Percentiles rank a stretch among this genome's conserved stretches.
These are phyloP conservation scores for Aspergillus sclerotioniger DNA, from an alignment of 495 filamentous ascomycete species.

Conservation along the genomic window DNA sequence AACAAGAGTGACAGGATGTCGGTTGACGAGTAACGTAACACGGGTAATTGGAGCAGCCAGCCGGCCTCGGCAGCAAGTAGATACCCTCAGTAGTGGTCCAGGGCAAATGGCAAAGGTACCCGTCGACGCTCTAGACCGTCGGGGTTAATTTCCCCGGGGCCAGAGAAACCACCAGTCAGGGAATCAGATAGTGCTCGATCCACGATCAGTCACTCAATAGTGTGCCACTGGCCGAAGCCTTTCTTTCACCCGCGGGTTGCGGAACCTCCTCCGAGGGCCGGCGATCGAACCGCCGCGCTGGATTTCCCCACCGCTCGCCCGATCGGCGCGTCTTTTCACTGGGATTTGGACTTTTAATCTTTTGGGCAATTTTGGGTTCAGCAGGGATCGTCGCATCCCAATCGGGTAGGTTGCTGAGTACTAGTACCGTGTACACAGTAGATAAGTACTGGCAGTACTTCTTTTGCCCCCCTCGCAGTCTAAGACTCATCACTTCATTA, in stretches of 20 bases:
- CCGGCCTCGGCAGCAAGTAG: no score
- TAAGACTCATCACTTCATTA: not conserved
- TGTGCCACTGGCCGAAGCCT: not conserved
- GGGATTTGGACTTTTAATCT: not conserved
- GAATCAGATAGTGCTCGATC: not conserved
- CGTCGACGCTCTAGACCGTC: not conserved
- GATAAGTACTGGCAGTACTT: not conserved
- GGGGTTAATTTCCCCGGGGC: slow-evolving; percentile 3
- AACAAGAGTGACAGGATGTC: no score
- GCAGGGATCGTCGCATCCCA: slow-evolving; percentile 4
- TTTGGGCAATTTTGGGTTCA: not conserved
- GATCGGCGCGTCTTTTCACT: slow-evolving; percentile 7
- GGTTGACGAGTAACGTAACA: no score
- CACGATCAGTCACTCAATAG: slow-evolving; percentile 2
- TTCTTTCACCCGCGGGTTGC: not conserved
- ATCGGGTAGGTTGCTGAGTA: not conserved
- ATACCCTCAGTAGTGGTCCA: no score
- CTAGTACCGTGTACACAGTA: not conserved
- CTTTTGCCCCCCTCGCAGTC: not conserved
- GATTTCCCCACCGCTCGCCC: slow-evolving; percentile 6
- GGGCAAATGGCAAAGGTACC: not conserved
- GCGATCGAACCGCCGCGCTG: slow-evolving; percentile 20
- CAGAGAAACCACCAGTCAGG: not conserved
- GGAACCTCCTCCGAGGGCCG: slow-evolving; percentile 2
- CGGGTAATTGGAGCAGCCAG: no score